A percentile compares a stretch with the other conserved stretches of the same genome.
phyloP scores from a whole-genome alignment of 129 eudicot genomes.

The Gnaphalium uliginosum region DNA sequence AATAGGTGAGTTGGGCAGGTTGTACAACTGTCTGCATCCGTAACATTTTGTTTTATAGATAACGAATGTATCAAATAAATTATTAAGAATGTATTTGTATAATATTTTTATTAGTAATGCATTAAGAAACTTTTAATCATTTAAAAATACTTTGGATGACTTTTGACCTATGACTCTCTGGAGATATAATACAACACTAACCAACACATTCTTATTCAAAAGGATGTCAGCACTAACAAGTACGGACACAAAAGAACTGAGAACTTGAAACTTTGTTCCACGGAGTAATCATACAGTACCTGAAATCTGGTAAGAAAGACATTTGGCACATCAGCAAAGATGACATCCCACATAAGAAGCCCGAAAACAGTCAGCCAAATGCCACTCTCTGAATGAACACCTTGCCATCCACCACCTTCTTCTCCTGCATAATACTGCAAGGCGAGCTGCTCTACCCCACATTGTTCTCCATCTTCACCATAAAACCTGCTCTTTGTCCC shows the following conservation, averaged over 20 bases:
- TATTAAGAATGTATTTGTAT: neutral
- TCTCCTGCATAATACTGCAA: conserved; percentile 89
- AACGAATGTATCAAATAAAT: neutral
- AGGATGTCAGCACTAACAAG: neutral
- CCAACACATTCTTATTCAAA: neutral
- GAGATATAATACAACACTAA: conserved; percentile 1
- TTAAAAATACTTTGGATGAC: neutral
- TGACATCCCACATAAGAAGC: conserved; percentile 87
- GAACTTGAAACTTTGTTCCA: neutral
- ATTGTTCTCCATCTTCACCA: conserved; percentile 91
- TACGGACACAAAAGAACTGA: conserved; percentile 3
- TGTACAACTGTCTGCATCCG: too few species aligned
- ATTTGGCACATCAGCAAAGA: conserved; percentile 80
- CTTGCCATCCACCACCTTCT: conserved; percentile 93
- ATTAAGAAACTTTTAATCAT: neutral
- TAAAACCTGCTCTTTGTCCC: conserved; percentile 87
- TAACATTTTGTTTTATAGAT: too few species aligned
- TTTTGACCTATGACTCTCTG: neutral
- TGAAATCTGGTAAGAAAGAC: conserved; percentile 80
- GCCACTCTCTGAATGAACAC: conserved; percentile 92
- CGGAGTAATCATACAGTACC: conserved; percentile 44
- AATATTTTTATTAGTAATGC: neutral
- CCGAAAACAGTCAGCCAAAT: conserved; percentile 90
- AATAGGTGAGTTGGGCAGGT: neutral
- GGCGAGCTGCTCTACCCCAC: conserved; percentile 95